A percentile compares a stretch with the other conserved stretches of the same genome.
phyloP scores from a whole-genome alignment of 495 filamentous ascomycete species.

The Daldinia childiae region DNA sequence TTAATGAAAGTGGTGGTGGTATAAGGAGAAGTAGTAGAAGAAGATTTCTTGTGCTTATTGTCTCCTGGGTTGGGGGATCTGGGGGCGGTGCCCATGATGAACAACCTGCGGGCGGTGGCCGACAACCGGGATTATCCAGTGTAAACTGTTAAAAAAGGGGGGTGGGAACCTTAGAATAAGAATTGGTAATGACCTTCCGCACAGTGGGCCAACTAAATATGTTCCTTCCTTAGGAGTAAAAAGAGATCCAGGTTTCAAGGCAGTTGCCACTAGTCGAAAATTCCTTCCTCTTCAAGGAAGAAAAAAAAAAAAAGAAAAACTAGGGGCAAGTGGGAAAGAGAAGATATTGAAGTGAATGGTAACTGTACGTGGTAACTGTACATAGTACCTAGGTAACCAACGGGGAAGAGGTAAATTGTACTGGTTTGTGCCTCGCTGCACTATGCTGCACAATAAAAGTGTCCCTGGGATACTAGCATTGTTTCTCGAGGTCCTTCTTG shows the following conservation, averaged over 20 bases:
- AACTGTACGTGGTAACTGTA: background rate
- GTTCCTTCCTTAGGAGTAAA: constrained; percentile 11
- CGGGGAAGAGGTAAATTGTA: background rate
- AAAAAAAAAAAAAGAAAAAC: too few relatives aligned
- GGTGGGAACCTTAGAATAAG: background rate
- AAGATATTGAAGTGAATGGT: background rate
- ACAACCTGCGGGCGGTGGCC: background rate
- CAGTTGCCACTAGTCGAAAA: background rate
- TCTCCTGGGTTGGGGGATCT: constrained; percentile 7
- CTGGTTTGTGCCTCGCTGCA: background rate
- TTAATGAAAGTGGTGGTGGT: background rate
- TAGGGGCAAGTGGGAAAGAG: background rate
- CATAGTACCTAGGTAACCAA: background rate
- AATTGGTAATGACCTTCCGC: constrained; percentile 21
- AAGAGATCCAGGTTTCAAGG: background rate
- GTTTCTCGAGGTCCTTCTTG: background rate
- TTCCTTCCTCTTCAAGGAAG: background rate
- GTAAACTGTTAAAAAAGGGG: constrained; percentile 9
- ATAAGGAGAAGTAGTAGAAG: background rate
- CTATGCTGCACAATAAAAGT: background rate
- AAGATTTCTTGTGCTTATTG: background rate
- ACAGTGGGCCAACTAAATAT: background rate
- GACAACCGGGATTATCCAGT: background rate
- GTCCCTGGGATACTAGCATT: background rate
- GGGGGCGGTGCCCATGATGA: constrained; percentile 1